phyloP scores from a whole-genome alignment of 768 basidiomycete genomes.

The Inosperma sp. region DNA sequence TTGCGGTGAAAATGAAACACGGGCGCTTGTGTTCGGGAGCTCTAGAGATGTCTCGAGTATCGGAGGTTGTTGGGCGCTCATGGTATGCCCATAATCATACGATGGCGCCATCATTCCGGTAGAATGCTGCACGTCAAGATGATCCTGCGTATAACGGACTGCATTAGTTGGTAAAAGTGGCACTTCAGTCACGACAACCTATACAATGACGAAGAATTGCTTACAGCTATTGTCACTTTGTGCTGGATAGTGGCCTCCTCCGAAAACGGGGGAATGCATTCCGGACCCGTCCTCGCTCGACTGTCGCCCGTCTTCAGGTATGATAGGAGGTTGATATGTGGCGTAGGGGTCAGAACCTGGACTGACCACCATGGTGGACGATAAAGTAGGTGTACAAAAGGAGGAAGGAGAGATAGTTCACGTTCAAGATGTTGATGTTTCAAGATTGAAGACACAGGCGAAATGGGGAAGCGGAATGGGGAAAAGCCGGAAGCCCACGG shows the following conservation, averaged over 20 bases:
- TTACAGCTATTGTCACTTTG: conserved; percentile 48
- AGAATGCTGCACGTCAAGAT: conserved; percentile 41
- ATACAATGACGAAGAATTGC: conserved; percentile 42
- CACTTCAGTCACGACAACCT: conserved; percentile 34
- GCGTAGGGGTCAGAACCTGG: conserved; percentile 52
- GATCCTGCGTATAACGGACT: conserved; percentile 62
- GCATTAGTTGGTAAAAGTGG: conserved; percentile 44
- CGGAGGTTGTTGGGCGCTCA: conserved; percentile 45
- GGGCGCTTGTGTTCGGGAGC: conserved; percentile 38
- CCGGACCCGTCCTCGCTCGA: conserved; percentile 76
- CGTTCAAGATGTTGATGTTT: conserved; percentile 28
- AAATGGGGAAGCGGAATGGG: conserved; percentile 36
- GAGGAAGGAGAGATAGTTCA: conserved; percentile 18
- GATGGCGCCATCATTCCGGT: conserved; percentile 45
- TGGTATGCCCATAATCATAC: conserved; percentile 46
- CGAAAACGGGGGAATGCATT: conserved; percentile 67
- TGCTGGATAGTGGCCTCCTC: conserved; percentile 41
- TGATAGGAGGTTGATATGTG: conserved; percentile 48
- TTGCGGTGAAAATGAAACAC: conserved; percentile 40
- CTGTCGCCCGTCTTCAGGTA: conserved; percentile 61
- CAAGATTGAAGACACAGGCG: conserved; percentile 45
- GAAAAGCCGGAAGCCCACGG: conserved; percentile 42
- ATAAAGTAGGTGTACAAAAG: conserved; percentile 23
- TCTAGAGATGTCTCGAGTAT: conserved; percentile 44
- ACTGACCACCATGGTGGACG: conserved; percentile 51